Percentiles rank a stretch among this genome's conserved stretches.
These are phyloP conservation scores for Apocynum venetum DNA, from an alignment of 257 asterid genomes.

Conservation along the genomic window DNA sequence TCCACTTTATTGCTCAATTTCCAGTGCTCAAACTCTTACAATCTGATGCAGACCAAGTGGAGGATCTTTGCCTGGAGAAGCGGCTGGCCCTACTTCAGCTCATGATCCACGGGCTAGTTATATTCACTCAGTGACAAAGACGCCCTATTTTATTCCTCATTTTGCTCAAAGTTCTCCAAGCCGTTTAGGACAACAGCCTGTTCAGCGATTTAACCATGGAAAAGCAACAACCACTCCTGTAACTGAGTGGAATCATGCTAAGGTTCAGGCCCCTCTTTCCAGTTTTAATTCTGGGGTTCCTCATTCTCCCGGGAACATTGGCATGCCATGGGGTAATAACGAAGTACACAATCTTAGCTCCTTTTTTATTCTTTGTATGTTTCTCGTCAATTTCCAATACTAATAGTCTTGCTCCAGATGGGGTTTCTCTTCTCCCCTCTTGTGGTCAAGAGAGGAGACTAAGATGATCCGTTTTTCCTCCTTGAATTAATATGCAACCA, in stretches of 20 bases:
- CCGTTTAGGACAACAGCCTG: slow-evolving; percentile 59
- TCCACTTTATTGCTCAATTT: neutral
- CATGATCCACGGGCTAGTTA: slow-evolving; percentile 42
- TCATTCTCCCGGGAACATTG: slow-evolving; percentile 44
- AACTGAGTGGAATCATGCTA: slow-evolving; percentile 42
- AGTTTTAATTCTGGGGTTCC: slow-evolving; percentile 38
- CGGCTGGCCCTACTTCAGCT: slow-evolving; percentile 46
- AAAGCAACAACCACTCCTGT: slow-evolving; percentile 56
- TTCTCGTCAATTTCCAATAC: neutral
- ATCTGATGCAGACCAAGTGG: slow-evolving; percentile 35
- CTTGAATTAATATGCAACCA: slow-evolving; percentile 1
- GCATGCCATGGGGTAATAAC: slow-evolving; percentile 46
- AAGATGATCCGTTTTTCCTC: neutral
- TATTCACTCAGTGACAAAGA: slow-evolving; percentile 38
- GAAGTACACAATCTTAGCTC: neutral
- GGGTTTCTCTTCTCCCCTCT: neutral
- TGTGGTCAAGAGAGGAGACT: neutral
- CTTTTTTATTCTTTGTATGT: neutral
- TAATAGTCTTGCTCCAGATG: neutral
- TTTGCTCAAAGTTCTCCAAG: slow-evolving; percentile 59
- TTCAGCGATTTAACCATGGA: slow-evolving; percentile 58
- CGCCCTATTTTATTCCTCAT: slow-evolving; percentile 58
- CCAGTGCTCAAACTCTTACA: neutral
- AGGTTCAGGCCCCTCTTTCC: slow-evolving; percentile 42
- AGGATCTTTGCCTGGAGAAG: slow-evolving; percentile 54